Evolutionary conservation across 2,329 filamentous ascomycete genomes (phyloP), one percentile per base, ranked within the genome.

Genomic region (Ophiostoma ips): DNA sequence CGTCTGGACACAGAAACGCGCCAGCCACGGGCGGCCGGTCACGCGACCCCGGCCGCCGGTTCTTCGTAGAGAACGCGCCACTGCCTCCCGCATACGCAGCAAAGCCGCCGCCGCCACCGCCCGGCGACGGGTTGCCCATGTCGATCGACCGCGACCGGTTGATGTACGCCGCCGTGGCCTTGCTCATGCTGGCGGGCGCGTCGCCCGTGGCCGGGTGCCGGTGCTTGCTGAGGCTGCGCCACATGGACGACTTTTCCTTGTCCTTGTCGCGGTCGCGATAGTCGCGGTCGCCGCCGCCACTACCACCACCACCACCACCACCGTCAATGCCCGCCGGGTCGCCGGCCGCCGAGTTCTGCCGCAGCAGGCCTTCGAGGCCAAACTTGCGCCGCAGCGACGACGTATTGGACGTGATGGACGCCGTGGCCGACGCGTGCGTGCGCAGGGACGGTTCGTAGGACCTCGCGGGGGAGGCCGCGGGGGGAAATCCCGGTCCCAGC

Each of bases 311-410:
- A n/a, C n/a, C n/a, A n/a, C n/a, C n/a, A n/a, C n/a, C n/a, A n/a
- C n/a, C 18, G 6, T 36, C 16, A 13, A 48, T 38, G 18, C 19
- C 28, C 10, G 43, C 43, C n/a, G 43, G 33, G 34, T 47, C 21
- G 48, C 40, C 31, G 70, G 36, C 78, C 76, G 19, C 11, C 11
- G 30, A 21, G 59, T 85, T 88, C 58, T 92, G 84, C 50, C 86
- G 77, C 36, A 87, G 73, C 30, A 94, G 65, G 3, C 72, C 79
- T 51, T 88, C 81, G 53, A 94, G 81, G 1, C 87, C 88, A 61
- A 95, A 88, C 56, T 88, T 86, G 60, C 82, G 83, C 44, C 88
- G 75, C 28, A 95, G 72, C 0, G 88, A 95, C 6, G 89, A 94
- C 2, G 83, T 80, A 58, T 94, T 94, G 1, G 89, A 95, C 11